A percentile compares a stretch with the other conserved stretches of the same genome.
Conservation (phyloP, 2,329 filamentous ascomycete genomes). For the Fonsecaea monophora region DNA sequence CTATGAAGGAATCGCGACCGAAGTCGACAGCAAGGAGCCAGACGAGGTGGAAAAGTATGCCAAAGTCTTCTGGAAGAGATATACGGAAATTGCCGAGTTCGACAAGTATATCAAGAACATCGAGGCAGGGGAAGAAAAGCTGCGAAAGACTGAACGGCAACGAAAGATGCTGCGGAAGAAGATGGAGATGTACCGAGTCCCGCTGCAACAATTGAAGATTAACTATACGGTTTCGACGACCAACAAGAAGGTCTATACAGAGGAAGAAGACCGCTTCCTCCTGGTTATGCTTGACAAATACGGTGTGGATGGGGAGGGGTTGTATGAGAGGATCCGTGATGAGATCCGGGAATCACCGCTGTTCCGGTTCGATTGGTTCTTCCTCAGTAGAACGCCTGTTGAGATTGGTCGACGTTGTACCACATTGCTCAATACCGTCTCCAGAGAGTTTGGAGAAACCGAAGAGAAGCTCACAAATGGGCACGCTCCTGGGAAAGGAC, state of each 20-base stretch:
- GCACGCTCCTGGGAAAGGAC: slow-evolving; percentile 72
- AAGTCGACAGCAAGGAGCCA: slow-evolving; percentile 87
- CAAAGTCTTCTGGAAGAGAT: slow-evolving; percentile 95
- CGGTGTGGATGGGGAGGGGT: slow-evolving; percentile 85
- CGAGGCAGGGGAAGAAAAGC: slow-evolving; percentile 89
- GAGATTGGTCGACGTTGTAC: slow-evolving; percentile 93
- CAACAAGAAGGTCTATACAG: slow-evolving; percentile 99
- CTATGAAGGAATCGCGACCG: slow-evolving; percentile 82
- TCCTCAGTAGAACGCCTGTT: slow-evolving; percentile 89
- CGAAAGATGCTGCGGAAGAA: slow-evolving; percentile 93
- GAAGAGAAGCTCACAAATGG: slow-evolving; percentile 61
- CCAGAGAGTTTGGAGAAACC: slow-evolving; percentile 85
- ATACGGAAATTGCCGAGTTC: slow-evolving; percentile 87
- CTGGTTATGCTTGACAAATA: slow-evolving; percentile 91
- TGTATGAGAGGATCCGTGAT: slow-evolving; percentile 95
- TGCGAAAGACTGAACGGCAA: slow-evolving; percentile 87
- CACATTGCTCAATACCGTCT: slow-evolving; percentile 90
- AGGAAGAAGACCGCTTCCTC: slow-evolving; percentile 95
- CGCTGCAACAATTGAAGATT: slow-evolving; percentile 95
- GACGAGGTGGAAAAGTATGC: slow-evolving; percentile 86
- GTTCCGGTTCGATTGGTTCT: slow-evolving; percentile 99
- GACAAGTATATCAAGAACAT: slow-evolving; percentile 87
- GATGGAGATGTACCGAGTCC: slow-evolving; percentile 95
- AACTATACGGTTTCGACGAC: slow-evolving; percentile 99
- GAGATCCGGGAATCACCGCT: slow-evolving; percentile 93